Evolutionary conservation across 2,329 filamentous ascomycete species (phyloP).

Genomic region (Penicillium sp.): DNA sequence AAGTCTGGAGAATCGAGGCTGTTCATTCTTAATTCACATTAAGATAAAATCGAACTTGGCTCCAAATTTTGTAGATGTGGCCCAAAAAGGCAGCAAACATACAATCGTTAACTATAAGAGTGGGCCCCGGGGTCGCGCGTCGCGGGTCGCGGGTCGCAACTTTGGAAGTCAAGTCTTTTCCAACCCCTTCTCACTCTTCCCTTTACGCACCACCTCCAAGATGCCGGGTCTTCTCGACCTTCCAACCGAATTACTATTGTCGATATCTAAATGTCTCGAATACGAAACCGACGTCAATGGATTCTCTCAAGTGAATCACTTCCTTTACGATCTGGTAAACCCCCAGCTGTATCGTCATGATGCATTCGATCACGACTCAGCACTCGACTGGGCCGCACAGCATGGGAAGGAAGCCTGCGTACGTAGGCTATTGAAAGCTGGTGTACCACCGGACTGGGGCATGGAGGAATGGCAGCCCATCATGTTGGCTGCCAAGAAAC

Average conservation of each 20-base stretch:
- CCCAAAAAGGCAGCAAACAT: background rate
- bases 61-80: no score
- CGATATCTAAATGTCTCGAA: background rate
- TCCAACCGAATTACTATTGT: background rate
- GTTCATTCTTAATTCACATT: background rate
- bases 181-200: background rate
- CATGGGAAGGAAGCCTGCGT: background rate
- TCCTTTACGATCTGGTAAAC: background rate
- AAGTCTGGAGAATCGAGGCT: background rate
- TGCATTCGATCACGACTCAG: background rate
- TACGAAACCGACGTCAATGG: background rate
- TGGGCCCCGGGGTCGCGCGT: background rate
- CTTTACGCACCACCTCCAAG: background rate
- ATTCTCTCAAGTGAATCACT: background rate
- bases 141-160: background rate
- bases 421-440: background rate
- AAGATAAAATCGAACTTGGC: no score
- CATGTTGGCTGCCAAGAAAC: background rate
- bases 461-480: background rate
- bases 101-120: background rate
- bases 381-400: constrained; percentile 1
- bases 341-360: background rate
- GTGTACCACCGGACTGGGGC: background rate
- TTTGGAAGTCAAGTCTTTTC: background rate
- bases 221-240: background rate